These are phyloP conservation scores for Nematocida ironsii DNA, from an alignment of 371 early-diverging fungal species.

Conservation along the genomic window DNA sequence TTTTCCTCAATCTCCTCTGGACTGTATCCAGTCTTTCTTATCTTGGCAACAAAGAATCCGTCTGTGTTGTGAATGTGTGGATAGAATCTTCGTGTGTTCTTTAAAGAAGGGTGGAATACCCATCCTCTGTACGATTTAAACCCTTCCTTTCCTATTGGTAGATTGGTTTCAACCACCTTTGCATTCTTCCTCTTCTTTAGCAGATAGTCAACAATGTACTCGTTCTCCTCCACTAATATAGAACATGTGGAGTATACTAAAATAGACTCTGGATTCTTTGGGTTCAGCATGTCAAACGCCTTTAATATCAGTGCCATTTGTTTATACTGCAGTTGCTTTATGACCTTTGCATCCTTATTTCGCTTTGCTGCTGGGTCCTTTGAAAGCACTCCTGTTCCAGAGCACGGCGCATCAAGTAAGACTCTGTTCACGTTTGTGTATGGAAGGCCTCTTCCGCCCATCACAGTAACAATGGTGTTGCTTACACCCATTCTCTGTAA, in stretches of 20 bases:
- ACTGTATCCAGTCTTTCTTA: slow-evolving; percentile 74
- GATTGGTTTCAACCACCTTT: slow-evolving; percentile 80
- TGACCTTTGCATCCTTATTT: slow-evolving; percentile 82
- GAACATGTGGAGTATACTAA: slow-evolving; percentile 98
- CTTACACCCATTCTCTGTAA: slow-evolving; percentile 86
- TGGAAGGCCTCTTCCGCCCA: slow-evolving; percentile 90
- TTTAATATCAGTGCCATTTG: slow-evolving; percentile 90
- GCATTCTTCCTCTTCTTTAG: slow-evolving; percentile 85
- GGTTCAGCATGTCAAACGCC: slow-evolving; percentile 94
- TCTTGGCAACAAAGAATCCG: slow-evolving; percentile 95
- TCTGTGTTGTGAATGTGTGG: slow-evolving; percentile 98
- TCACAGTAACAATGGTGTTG: slow-evolving; percentile 88
- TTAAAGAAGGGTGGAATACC: slow-evolving; percentile 79
- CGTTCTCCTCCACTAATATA: slow-evolving; percentile 94
- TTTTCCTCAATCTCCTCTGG: slow-evolving; percentile 31
- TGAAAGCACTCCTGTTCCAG: slow-evolving; percentile 95
- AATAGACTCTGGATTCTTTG: slow-evolving; percentile 77
- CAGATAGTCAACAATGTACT: slow-evolving; percentile 91
- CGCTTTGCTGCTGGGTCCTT: slow-evolving; percentile 91
- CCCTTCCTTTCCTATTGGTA: slow-evolving; percentile 66
- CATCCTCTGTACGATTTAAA: slow-evolving; percentile 66
- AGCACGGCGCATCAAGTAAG: slow-evolving; percentile 95
- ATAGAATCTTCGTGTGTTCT: slow-evolving; percentile 83
- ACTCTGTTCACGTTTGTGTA: slow-evolving; percentile 88
- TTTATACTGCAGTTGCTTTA: slow-evolving; percentile 79